phyloP scores from a whole-genome alignment of 139 green algal species.

The Asterochloris erici region DNA sequence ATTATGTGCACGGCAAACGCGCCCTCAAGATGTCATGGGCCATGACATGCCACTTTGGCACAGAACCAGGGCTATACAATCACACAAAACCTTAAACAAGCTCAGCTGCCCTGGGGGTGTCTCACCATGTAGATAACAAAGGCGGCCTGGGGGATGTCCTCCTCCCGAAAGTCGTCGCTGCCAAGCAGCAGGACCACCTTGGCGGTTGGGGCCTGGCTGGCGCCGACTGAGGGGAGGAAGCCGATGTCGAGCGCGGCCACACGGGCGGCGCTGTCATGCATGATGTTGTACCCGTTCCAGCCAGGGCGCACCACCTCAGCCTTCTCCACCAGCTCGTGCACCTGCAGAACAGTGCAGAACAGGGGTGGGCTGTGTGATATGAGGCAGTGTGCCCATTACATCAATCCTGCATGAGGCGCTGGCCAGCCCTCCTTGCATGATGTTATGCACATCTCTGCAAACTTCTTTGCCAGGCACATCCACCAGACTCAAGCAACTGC shows the following conservation, averaged over 20 bases:
- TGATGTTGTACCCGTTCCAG: constrained; percentile 97
- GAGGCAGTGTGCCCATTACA: too few species aligned
- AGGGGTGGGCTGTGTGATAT: too few species aligned
- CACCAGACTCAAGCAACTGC: too few species aligned
- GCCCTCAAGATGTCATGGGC: neutral
- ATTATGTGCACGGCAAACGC: too few species aligned
- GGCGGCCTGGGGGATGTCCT: constrained; percentile 74
- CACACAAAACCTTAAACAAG: too few species aligned
- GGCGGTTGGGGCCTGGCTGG: constrained; percentile 25
- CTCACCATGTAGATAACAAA: constrained; percentile 95
- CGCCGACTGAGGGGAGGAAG: constrained; percentile 72
- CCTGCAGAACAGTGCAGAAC: too few species aligned
- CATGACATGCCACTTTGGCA: neutral
- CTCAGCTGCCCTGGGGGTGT: neutral
- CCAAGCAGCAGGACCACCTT: constrained; percentile 95
- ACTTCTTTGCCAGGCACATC: neutral
- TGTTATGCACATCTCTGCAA: too few species aligned
- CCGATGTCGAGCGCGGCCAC: constrained; percentile 95
- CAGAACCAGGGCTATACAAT: too few species aligned
- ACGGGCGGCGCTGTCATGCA: constrained; percentile 85
- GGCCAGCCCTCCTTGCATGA: too few species aligned
- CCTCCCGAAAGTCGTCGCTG: constrained; percentile 79
- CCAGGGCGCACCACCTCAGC: constrained; percentile 74
- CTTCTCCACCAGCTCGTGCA: constrained; percentile 47
- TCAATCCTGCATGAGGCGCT: too few species aligned